A percentile compares a stretch with the other conserved stretches of the same genome.
These are phyloP conservation scores for Tetracladium marchalianum DNA, from an alignment of 495 filamentous ascomycete genomes.

Conservation along the genomic window DNA sequence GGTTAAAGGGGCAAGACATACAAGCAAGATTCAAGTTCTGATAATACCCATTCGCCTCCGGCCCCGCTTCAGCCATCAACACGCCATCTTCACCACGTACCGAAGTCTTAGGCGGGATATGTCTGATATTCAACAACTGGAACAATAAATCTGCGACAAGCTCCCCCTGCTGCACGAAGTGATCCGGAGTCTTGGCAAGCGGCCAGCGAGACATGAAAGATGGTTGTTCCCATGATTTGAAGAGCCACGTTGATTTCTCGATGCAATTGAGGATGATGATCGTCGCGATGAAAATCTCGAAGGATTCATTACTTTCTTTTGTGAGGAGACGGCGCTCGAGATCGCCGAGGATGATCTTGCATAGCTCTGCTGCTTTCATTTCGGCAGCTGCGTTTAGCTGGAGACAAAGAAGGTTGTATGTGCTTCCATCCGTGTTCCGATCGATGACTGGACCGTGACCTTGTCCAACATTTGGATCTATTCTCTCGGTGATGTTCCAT, in stretches of 20 bases:
- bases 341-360: conserved; percentile 61
- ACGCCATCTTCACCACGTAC: conserved; percentile 41
- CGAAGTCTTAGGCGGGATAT: conserved; percentile 52
- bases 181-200: conserved; percentile 53
- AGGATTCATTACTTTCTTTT: conserved; percentile 53
- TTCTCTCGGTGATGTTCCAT: conserved; percentile 53
- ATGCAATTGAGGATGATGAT: conserved; percentile 70
- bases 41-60: conserved; percentile 47
- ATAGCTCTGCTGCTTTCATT: conserved; percentile 54
- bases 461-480: conserved; percentile 30
- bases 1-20: conserved; percentile 30
- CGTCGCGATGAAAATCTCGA: conserved; percentile 65
- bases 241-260: conserved; percentile 77
- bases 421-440: conserved; percentile 26
- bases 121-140: conserved; percentile 68
- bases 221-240: conserved; percentile 61
- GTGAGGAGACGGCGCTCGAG: conserved; percentile 68
- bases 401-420: conserved; percentile 45
- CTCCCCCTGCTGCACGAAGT: conserved; percentile 61
- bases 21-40: conserved; percentile 48
- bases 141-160: conserved; percentile 60
- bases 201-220: conserved; percentile 53
- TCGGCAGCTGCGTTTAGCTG: conserved; percentile 70
- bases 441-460: conserved; percentile 11
- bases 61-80: conserved; percentile 42